Conservation (phyloP, 2,329 filamentous ascomycete genomes). For the Myriosclerotinia scirpicola region DNA sequence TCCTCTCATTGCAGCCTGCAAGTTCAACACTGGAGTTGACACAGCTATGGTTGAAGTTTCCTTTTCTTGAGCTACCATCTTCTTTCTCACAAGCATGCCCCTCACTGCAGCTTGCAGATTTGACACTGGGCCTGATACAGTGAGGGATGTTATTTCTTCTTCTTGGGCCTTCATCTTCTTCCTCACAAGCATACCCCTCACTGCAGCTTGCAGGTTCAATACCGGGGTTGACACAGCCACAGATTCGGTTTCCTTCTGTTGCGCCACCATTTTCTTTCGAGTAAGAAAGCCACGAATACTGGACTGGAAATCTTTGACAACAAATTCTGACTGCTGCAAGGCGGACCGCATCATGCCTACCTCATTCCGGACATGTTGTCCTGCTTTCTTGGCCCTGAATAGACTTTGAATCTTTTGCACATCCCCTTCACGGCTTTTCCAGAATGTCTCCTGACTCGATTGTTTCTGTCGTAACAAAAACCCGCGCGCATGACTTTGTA, state of each 20-base stretch:
- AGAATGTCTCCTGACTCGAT: slow-evolving; percentile 62
- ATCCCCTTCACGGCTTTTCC: slow-evolving; percentile 68
- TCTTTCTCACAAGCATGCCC: slow-evolving; percentile 11
- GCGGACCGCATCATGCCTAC: slow-evolving; percentile 57
- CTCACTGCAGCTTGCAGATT: slow-evolving; percentile 44
- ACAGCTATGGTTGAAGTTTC: slow-evolving; percentile 39
- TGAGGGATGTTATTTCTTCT: slow-evolving; percentile 21
- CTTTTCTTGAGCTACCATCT: slow-evolving; percentile 4
- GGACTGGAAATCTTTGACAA: slow-evolving; percentile 65
- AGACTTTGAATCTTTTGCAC: slow-evolving; percentile 81
- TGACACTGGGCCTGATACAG: slow-evolving; percentile 53
- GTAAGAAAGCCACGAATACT: slow-evolving; percentile 65
- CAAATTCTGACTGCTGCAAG: slow-evolving; percentile 61
- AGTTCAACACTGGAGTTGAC: slow-evolving; percentile 52
- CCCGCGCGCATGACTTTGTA: slow-evolving; percentile 79
- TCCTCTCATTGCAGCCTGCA: slow-evolving; percentile 41
- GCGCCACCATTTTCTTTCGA: slow-evolving; percentile 56
- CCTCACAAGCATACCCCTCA: slow-evolving; percentile 51
- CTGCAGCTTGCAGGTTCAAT: slow-evolving; percentile 46
- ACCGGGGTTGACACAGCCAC: slow-evolving; percentile 52
- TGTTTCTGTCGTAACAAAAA: slow-evolving; percentile 68
- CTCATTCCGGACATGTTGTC: slow-evolving; percentile 48
- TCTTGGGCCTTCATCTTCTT: neutral
- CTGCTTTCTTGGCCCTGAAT: slow-evolving; percentile 65
- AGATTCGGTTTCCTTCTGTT: slow-evolving; percentile 44